Percentiles rank a stretch among this genome's conserved stretches.
Evolutionary conservation across 2,329 filamentous ascomycete species (phyloP).

Genomic region (Colletotrichum euphorbiae): DNA sequence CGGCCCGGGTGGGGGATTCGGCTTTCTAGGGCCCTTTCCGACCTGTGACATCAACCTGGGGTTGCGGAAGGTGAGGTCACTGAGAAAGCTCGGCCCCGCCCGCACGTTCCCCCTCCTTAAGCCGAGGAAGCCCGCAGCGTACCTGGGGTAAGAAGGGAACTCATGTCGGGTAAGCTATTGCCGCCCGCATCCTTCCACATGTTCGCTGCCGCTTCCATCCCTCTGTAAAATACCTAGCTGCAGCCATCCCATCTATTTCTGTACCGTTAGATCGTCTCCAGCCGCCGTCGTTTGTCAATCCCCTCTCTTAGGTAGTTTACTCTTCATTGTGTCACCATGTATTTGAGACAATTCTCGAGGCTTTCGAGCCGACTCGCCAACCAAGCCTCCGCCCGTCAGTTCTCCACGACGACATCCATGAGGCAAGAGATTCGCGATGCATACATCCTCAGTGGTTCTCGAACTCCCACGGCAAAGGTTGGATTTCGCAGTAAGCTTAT

Average conservation of each 20-base stretch:
- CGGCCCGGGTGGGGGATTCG: slow-evolving; percentile 36
- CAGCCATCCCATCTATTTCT: slow-evolving; percentile 27
- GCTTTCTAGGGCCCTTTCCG: slow-evolving; percentile 3
- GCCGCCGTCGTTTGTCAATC: slow-evolving; percentile 4
- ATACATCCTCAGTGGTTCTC: slow-evolving; percentile 90
- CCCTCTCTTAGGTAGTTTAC: neutral
- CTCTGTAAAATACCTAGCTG: slow-evolving; percentile 17
- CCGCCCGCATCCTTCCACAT: slow-evolving; percentile 35
- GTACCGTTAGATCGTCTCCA: slow-evolving; percentile 27
- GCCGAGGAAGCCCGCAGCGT: slow-evolving; percentile 37
- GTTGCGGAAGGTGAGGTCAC: slow-evolving; percentile 31
- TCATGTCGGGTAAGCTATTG: slow-evolving; percentile 8
- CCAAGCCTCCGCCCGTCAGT: slow-evolving; percentile 57
- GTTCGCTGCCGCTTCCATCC: slow-evolving; percentile 23
- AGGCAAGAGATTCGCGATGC: slow-evolving; percentile 84
- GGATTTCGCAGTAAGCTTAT: neutral
- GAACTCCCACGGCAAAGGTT: slow-evolving; percentile 92
- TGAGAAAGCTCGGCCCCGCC: slow-evolving; percentile 35
- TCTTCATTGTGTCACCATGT: slow-evolving; percentile 45
- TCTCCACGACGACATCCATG: slow-evolving; percentile 58
- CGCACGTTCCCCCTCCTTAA: slow-evolving; percentile 33
- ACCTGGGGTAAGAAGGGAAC: slow-evolving; percentile 27
- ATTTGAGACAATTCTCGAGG: slow-evolving; percentile 49
- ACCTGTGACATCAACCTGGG: slow-evolving; percentile 1
- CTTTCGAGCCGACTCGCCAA: slow-evolving; percentile 51